Base-by-base conservation (phyloP, 1,139 yeast genomes). In the Taphrina sp. region DNA sequence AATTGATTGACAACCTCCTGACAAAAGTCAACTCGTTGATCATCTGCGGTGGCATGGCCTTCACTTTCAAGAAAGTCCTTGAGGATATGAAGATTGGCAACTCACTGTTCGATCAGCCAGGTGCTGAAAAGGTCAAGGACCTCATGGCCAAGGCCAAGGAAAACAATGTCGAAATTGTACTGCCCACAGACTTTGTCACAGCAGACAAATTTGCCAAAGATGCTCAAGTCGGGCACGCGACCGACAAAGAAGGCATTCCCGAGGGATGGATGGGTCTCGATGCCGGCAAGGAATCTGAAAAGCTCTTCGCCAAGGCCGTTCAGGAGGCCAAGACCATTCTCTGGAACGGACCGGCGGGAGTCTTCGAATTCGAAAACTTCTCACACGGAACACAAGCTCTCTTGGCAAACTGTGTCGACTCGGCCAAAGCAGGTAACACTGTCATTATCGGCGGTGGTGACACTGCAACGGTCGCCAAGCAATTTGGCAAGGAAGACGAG, bases 291-390 rank as follows among this genome's bases (percentile, higher is more conserved):
- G 81, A 86, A 77, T 80, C 95, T 60, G 77, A 79, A 67, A 78
- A 81, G 74, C 78, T 84, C 66, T 90, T 85, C 71, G 78, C 82
- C 64, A 81, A 75, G 61, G 83, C 95, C 62, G 87, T 90, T 65
- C 84, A 85, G 64, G 79, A 83, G 76, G 94, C 97, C 66, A 88
- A 89, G 82, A 92, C 97, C 69, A 90, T 90, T 69, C 90, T 90
- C 69, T 90, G 97, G 97, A 90, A 90, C 78, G 97, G 97, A 39
- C 97, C 97, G 62, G 96, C 97, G 74, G 97, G 97, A 79, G 97
- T 90, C 67, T 90, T 90, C 71, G 97, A 90, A 78, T 89, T 90
- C 70, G 95, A 87, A 63, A 79, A 79, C 69, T 90, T 90, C 71
- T 83, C 96, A 65, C 74, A 74, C 61, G 96, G 96, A 76, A 90